Conservation (phyloP, 2,329 filamentous ascomycete genomes). For the Huntiella decipiens region DNA sequence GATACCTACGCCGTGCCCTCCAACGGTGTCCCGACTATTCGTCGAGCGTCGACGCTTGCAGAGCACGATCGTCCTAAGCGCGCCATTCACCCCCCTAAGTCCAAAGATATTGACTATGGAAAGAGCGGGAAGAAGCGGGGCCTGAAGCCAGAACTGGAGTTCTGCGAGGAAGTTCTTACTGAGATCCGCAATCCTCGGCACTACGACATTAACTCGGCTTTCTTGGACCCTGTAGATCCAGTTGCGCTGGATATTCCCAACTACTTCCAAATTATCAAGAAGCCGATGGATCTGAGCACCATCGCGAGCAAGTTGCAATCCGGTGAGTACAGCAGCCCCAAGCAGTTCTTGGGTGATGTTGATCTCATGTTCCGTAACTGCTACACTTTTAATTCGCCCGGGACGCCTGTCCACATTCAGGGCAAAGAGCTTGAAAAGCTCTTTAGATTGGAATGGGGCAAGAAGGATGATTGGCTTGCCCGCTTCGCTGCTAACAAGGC, state of each 20-base stretch:
- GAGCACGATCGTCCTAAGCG: slow-evolving; percentile 74
- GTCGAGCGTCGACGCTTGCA: slow-evolving; percentile 61
- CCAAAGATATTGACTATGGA: slow-evolving; percentile 78
- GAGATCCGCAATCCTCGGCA: slow-evolving; percentile 64
- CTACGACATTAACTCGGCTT: slow-evolving; percentile 47
- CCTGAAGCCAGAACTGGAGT: slow-evolving; percentile 72
- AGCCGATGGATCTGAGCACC: slow-evolving; percentile 87
- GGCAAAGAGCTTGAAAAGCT: slow-evolving; percentile 56
- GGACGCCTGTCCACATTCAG: slow-evolving; percentile 52
- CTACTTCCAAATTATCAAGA: slow-evolving; percentile 87
- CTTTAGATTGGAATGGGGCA: slow-evolving; percentile 57
- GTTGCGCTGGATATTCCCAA: slow-evolving; percentile 84
- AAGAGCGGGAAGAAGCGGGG: slow-evolving; percentile 69
- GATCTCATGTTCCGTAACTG: slow-evolving; percentile 76
- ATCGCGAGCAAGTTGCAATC: slow-evolving; percentile 56
- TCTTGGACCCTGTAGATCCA: slow-evolving; percentile 73
- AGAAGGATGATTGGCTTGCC: slow-evolving; percentile 66
- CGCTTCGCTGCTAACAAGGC: slow-evolving; percentile 41
- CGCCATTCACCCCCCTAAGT: slow-evolving; percentile 78
- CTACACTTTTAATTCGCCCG: slow-evolving; percentile 65
- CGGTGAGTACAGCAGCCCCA: slow-evolving; percentile 62
- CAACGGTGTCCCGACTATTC: slow-evolving; percentile 61
- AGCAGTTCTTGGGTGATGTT: slow-evolving; percentile 73
- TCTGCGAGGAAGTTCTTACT: slow-evolving; percentile 63
- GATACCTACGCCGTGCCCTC: slow-evolving; percentile 53